phyloP scores from a whole-genome alignment of 257 asterid genomes.

The Prunella vulgaris region DNA sequence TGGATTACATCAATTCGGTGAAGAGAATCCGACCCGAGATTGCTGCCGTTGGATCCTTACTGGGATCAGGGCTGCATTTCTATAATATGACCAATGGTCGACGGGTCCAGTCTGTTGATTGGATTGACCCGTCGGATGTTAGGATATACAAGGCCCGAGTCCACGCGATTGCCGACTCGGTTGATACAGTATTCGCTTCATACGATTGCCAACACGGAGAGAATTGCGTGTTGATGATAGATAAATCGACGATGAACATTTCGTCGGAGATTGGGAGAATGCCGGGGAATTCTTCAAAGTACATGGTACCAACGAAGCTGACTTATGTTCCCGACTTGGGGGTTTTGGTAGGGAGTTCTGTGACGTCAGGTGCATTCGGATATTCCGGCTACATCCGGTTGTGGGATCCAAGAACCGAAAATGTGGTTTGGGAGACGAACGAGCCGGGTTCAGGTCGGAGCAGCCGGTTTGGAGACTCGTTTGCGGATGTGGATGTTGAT shows the following conservation, averaged over 20 bases:
- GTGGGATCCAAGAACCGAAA: constrained; percentile 73
- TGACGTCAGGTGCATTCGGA: constrained; percentile 83
- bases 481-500: constrained; percentile 73
- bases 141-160: constrained; percentile 79
- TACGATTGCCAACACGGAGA: constrained; percentile 76
- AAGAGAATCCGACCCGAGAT: constrained; percentile 42
- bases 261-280: constrained; percentile 65
- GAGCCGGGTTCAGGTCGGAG: constrained; percentile 97
- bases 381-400: constrained; percentile 78
- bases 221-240: constrained; percentile 67
- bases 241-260: constrained; percentile 52
- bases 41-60: constrained; percentile 62
- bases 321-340: constrained; percentile 40
- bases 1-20: constrained; percentile 55
- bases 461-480: constrained; percentile 85
- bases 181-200: constrained; percentile 56
- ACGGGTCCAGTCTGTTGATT: constrained; percentile 62
- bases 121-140: constrained; percentile 85
- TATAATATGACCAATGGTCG: constrained; percentile 65
- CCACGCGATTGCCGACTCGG: constrained; percentile 61
- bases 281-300: constrained; percentile 68
- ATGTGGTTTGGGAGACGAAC: constrained; percentile 80
- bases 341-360: constrained; percentile 55
- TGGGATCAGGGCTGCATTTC: constrained; percentile 64
- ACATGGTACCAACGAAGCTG: constrained; percentile 62